Conservation (phyloP, 768 basidiomycete species). For the Amanita rubescens region DNA sequence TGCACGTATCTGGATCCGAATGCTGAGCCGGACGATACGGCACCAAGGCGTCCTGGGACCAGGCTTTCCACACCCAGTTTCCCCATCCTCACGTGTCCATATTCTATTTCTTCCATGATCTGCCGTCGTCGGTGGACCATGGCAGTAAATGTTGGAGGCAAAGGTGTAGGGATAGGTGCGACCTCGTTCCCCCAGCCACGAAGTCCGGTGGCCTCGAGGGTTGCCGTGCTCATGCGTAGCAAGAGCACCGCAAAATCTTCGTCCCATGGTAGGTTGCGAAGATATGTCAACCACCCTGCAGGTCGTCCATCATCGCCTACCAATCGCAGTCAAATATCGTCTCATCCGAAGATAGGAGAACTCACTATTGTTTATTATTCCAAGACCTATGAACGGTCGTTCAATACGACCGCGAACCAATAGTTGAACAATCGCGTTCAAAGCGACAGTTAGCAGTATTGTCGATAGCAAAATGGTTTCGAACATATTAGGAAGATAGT, state of each 20-base stretch:
- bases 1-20: constrained; percentile 4
- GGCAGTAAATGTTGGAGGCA: constrained; percentile 3
- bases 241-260: constrained; percentile 71
- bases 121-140: constrained; percentile 5
- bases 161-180: constrained; percentile 34
- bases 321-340: neutral
- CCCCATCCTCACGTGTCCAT: constrained; percentile 5
- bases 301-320: constrained; percentile 12
- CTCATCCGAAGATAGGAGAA: constrained; percentile 5
- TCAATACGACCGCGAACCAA: constrained; percentile 53
- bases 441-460: constrained; percentile 49
- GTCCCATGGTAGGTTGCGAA: constrained; percentile 42
- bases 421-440: constrained; percentile 62
- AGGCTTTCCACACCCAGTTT: constrained; percentile 8
- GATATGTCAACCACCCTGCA: constrained; percentile 13
- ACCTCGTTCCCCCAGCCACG: constrained; percentile 73
- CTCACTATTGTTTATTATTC: constrained; percentile 22
- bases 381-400: constrained; percentile 52
- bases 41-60: constrained; percentile 1
- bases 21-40: neutral
- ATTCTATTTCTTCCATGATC: constrained; percentile 11
- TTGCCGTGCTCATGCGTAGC: constrained; percentile 65
- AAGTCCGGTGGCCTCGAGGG: constrained; percentile 66
- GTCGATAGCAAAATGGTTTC: constrained; percentile 55
- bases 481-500: constrained; percentile 66